Conservation (phyloP, 805 yeast genomes). For the Ogataea sp. region DNA sequence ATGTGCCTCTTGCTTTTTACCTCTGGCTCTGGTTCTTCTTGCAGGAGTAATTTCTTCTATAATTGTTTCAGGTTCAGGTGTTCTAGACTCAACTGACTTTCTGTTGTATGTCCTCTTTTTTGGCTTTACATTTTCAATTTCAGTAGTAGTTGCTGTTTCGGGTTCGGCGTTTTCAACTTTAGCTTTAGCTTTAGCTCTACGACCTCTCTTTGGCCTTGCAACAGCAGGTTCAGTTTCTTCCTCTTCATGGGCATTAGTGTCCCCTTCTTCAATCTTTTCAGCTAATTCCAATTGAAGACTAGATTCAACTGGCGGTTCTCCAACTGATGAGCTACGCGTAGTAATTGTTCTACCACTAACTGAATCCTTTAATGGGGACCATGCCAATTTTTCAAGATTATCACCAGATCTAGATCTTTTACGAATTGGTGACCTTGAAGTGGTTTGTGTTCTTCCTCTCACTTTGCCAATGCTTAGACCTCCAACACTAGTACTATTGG, state of each 20-base stretch:
- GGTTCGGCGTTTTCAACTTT: not conserved
- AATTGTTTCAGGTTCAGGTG: too few species aligned
- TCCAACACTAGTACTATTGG: not conserved
- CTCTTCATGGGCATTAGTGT: not conserved
- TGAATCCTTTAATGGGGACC: not conserved
- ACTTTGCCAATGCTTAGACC: not conserved
- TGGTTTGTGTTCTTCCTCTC: conserved; percentile 1
- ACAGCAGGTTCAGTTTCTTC: not conserved
- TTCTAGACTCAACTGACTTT: too few species aligned
- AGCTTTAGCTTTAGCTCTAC: not conserved
- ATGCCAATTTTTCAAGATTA: conserved; percentile 1
- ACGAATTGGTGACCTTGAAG: conserved; percentile 1
- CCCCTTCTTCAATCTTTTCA: not conserved
- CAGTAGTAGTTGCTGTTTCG: not conserved
- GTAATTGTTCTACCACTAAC: not conserved
- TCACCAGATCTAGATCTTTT: not conserved
- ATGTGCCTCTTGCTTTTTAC: not conserved
- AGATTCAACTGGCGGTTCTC: not conserved
- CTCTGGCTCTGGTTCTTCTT: not conserved
- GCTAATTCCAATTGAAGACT: not conserved
- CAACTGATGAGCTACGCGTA: conserved; percentile 1
- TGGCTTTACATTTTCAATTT: too few species aligned
- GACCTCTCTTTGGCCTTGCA: not conserved
- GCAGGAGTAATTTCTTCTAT: not conserved
- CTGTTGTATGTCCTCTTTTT: too few species aligned